A percentile compares a stretch with the other conserved stretches of the same genome.
These are phyloP conservation scores for Cladosporium sp. DNA, from an alignment of 2,329 filamentous ascomycete genomes.

Conservation along the genomic window DNA sequence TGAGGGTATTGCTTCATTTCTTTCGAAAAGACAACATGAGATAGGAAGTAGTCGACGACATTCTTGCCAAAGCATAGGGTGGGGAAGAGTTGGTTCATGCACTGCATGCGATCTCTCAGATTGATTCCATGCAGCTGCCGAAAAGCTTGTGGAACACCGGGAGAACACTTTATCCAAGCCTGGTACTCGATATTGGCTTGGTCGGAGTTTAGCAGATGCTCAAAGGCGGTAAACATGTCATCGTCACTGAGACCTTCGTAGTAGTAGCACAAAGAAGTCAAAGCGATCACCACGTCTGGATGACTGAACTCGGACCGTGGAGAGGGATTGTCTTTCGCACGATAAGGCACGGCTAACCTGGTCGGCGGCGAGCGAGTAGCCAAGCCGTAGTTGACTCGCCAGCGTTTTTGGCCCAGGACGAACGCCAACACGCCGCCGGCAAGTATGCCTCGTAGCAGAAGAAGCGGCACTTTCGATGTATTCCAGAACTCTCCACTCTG, in stretches of 20 bases:
- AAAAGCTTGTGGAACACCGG: conserved; percentile 15
- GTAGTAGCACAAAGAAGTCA: conserved; percentile 64
- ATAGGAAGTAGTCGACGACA: conserved; percentile 60
- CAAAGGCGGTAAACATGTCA: conserved; percentile 37
- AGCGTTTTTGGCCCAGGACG: conserved; percentile 55
- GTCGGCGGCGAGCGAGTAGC: conserved; percentile 41
- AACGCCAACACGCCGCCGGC: conserved; percentile 54
- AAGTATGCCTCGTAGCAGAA: conserved; percentile 59
- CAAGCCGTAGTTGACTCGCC: conserved; percentile 56
- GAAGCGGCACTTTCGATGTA: conserved; percentile 32
- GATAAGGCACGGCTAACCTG: conserved; percentile 58
- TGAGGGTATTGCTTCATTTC: conserved; percentile 59
- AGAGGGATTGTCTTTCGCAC: conserved; percentile 58
- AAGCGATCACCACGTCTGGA: conserved; percentile 57
- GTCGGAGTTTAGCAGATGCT: conserved; percentile 19
- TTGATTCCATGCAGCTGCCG: conserved; percentile 22
- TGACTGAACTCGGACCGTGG: conserved; percentile 62
- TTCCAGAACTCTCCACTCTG: conserved; percentile 17
- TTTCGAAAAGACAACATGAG: conserved; percentile 58
- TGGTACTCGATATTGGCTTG: conserved; percentile 23
- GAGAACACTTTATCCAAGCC: conserved; percentile 17
- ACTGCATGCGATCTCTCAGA: conserved; percentile 20
- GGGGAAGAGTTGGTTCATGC: conserved; percentile 26
- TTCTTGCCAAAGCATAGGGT: conserved; percentile 47
- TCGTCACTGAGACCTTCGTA: conserved; percentile 49